Conservation (phyloP, 768 basidiomycete species). For the Dictyophora rubrovolvata region DNA sequence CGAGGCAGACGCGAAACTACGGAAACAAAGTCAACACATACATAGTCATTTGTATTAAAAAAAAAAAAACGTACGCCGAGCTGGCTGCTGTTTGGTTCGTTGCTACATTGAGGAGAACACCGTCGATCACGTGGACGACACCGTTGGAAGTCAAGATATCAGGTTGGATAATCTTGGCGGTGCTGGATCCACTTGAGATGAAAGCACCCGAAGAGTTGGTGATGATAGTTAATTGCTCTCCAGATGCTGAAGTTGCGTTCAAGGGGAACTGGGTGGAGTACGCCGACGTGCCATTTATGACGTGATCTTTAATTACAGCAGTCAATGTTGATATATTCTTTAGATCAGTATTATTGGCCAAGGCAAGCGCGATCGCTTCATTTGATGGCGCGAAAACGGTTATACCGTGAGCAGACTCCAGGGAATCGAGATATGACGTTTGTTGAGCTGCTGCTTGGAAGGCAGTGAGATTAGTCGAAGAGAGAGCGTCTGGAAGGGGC, state of each 20-base stretch:
- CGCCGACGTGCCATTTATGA: slow-evolving; percentile 57
- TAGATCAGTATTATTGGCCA: slow-evolving; percentile 23
- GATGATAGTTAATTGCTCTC: slow-evolving; percentile 40
- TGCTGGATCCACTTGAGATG: slow-evolving; percentile 36
- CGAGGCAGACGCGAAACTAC: slow-evolving; percentile 35
- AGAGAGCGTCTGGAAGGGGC: slow-evolving; percentile 32
- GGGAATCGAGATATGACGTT: slow-evolving; percentile 25
- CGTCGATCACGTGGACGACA: slow-evolving; percentile 54
- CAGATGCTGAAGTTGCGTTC: slow-evolving; percentile 46
- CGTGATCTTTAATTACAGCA: slow-evolving; percentile 49
- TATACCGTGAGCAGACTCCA: slow-evolving; percentile 38
- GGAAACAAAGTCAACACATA: neutral
- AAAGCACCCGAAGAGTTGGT: slow-evolving; percentile 49
- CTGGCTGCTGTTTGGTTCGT: slow-evolving; percentile 34
- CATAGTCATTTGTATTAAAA: neutral
- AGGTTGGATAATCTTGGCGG: slow-evolving; percentile 43
- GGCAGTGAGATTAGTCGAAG: slow-evolving; percentile 31
- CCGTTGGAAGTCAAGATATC: slow-evolving; percentile 60
- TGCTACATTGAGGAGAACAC: slow-evolving; percentile 39
- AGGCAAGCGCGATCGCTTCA: slow-evolving; percentile 20
- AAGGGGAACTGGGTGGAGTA: slow-evolving; percentile 44
- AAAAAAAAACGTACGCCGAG: slow-evolving; percentile 37
- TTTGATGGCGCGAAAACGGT: slow-evolving; percentile 62
- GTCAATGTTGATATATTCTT: slow-evolving; percentile 37
- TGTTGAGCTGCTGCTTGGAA: slow-evolving; percentile 25